phyloP scores from a whole-genome alignment of 139 green algal species.

The Chlorella sp. region DNA sequence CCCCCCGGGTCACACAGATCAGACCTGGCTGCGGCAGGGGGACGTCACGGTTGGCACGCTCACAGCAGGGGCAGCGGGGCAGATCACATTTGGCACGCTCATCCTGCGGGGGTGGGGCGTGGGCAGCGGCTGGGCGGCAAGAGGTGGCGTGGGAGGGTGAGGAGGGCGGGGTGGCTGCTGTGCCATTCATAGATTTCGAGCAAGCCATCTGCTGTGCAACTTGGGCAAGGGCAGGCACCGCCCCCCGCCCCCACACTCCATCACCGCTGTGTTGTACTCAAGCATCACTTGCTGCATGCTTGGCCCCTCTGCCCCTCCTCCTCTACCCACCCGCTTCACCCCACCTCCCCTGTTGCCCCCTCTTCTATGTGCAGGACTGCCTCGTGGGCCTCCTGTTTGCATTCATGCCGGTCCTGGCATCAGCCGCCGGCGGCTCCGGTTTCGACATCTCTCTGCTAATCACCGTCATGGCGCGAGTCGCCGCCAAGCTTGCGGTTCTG shows the following conservation, averaged over 20 bases:
- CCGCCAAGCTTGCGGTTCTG: constrained; percentile 45
- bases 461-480: constrained; percentile 37
- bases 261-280: neutral
- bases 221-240: neutral
- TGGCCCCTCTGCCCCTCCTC: neutral
- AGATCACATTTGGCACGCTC: too few species aligned
- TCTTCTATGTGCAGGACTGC: constrained; percentile 80
- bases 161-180: neutral
- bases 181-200: too few species aligned
- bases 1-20: too few species aligned
- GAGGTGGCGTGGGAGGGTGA: too few species aligned
- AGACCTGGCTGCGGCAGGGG: too few species aligned
- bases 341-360: neutral
- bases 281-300: neutral
- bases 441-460: constrained; percentile 24
- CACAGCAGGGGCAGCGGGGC: too few species aligned
- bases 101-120: too few species aligned
- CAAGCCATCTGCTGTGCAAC: neutral
- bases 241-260: neutral
- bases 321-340: neutral
- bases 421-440: constrained; percentile 13
- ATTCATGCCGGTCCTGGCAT: constrained; percentile 86
- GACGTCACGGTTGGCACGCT: too few species aligned
- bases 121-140: too few species aligned
- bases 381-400: constrained; percentile 95